These are phyloP conservation scores for Thermochaetoides dissita DNA, from an alignment of 2,329 filamentous ascomycete species.

Conservation along the genomic window DNA sequence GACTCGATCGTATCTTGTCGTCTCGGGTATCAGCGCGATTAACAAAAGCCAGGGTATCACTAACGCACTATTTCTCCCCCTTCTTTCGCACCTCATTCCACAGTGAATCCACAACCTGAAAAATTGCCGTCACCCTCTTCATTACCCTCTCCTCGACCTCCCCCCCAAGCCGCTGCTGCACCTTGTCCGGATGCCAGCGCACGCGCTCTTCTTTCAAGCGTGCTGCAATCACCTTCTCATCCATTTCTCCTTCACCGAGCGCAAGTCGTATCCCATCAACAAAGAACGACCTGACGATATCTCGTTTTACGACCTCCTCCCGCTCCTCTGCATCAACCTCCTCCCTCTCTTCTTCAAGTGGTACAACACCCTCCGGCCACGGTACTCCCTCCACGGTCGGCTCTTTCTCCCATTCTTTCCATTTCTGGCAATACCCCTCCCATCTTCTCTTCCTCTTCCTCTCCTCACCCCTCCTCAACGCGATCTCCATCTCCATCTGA, in stretches of 20 bases:
- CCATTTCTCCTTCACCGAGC: constrained; percentile 25
- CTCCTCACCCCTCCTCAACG: constrained; percentile 51
- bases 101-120: constrained; percentile 74
- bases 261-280: constrained; percentile 26
- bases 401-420: constrained; percentile 40
- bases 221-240: constrained; percentile 31
- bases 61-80: not conserved
- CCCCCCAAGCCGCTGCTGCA: constrained; percentile 74
- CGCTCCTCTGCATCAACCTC: constrained; percentile 35
- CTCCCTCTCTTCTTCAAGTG: not conserved
- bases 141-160: constrained; percentile 58
- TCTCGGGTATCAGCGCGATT: too few relatives aligned
- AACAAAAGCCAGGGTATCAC: too few relatives aligned
- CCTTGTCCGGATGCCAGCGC: constrained; percentile 95
- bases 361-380: constrained; percentile 44
- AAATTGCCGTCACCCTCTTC: constrained; percentile 73
- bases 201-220: constrained; percentile 72
- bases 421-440: constrained; percentile 49
- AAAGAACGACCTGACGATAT: constrained; percentile 57
- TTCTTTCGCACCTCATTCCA: constrained; percentile 49
- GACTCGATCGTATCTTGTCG: too few relatives aligned
- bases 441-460: constrained; percentile 45
- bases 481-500: constrained; percentile 53
- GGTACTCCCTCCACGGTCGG: constrained; percentile 28
- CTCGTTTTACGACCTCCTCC: constrained; percentile 27